A percentile compares a stretch with the other conserved stretches of the same genome.
These are phyloP conservation scores for Garcia nutans DNA, from an alignment of 345 rosid species.

Conservation along the genomic window DNA sequence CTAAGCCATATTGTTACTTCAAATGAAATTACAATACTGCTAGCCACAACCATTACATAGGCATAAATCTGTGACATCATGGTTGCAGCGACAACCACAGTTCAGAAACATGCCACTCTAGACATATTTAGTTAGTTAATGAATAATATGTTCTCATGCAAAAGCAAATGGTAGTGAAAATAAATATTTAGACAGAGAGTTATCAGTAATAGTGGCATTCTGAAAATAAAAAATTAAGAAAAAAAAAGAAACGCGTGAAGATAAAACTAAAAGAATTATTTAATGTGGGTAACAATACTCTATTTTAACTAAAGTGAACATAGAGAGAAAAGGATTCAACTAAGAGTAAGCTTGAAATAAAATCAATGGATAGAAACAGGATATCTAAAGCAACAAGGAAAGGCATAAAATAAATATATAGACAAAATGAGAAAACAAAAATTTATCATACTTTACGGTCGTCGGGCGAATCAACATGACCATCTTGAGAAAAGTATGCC, in stretches of 20 bases:
- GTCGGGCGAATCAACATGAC: constrained; percentile 62
- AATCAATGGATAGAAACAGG: background rate
- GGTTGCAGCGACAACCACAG: background rate
- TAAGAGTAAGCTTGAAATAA: background rate
- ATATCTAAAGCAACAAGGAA: background rate
- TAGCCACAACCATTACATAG: background rate
- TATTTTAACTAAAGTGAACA: background rate
- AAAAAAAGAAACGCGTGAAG: background rate
- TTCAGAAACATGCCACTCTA: background rate
- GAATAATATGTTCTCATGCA: background rate
- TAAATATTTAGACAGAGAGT: background rate
- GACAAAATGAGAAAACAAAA: background rate
- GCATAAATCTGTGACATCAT: background rate
- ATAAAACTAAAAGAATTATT: background rate
- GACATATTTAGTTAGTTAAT: no score
- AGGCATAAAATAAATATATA: background rate
- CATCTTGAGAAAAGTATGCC: constrained; percentile 91
- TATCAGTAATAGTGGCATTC: no score
- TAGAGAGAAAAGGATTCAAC: background rate
- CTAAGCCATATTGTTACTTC: background rate
- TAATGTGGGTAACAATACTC: background rate
- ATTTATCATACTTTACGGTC: constrained; percentile 55
- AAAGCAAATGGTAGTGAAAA: background rate
- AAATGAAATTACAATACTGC: background rate
- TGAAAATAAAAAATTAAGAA: background rate